These are phyloP conservation scores for Ploettnerulaceae sp. DNA, from an alignment of 2,329 filamentous ascomycete species.

Conservation along the genomic window DNA sequence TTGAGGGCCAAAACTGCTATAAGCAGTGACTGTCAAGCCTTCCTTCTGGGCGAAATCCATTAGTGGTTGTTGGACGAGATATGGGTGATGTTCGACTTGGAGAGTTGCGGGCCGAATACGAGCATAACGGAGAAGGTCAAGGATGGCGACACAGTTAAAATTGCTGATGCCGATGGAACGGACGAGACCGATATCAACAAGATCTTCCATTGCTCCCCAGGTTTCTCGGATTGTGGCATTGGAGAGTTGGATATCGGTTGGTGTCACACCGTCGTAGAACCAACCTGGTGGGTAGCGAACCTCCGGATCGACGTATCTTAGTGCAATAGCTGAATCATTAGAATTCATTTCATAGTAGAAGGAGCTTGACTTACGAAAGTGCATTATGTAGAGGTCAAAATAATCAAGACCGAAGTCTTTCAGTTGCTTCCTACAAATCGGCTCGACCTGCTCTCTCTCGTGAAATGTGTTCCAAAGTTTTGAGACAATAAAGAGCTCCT, in stretches of 20 bases:
- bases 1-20: constrained; percentile 74
- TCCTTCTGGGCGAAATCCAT: constrained; percentile 62
- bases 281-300: constrained; percentile 75
- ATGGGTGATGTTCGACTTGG: constrained; percentile 85
- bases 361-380: constrained; percentile 54
- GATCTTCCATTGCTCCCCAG: constrained; percentile 71
- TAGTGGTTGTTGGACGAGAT: constrained; percentile 68
- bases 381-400: constrained; percentile 82
- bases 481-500: constrained; percentile 84
- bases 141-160: constrained; percentile 70
- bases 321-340: constrained; percentile 71
- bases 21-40: constrained; percentile 70
- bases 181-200: constrained; percentile 63
- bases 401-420: constrained; percentile 79
- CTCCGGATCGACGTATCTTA: constrained; percentile 76
- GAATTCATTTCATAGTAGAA: too few species aligned
- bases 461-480: constrained; percentile 93
- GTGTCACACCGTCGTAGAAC: constrained; percentile 55
- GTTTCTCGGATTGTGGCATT: constrained; percentile 73
- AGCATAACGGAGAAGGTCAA: constrained; percentile 73
- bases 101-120: constrained; percentile 67
- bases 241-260: constrained; percentile 55
- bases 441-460: constrained; percentile 68
- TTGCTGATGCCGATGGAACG: constrained; percentile 75
- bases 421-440: constrained; percentile 69